Percentiles rank a stretch among this genome's conserved stretches.
Evolutionary conservation across 2,329 filamentous ascomycete genomes (phyloP).

Genomic region (Monilinia vaccinii-corymbosi): DNA sequence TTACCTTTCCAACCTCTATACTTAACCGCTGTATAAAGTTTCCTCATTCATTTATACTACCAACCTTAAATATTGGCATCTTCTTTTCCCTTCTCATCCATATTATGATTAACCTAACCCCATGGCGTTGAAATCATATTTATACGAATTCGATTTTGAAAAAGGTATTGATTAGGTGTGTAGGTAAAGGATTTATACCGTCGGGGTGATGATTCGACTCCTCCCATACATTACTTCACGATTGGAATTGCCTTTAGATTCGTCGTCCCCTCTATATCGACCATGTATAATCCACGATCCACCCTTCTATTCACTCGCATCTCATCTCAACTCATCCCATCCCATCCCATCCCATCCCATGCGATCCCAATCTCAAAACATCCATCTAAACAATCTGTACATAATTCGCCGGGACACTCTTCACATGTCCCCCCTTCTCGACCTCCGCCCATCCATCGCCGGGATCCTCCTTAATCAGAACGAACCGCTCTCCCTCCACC

Average conservation of each 20-base stretch:
- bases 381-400: slow-evolving; percentile 45
- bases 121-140: no score
- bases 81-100: no score
- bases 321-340: neutral
- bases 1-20: no score
- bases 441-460: slow-evolving; percentile 98
- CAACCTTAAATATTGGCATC: no score
- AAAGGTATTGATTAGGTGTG: no score
- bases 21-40: no score
- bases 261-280: neutral
- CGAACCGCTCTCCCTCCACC: slow-evolving; percentile 82
- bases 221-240: neutral
- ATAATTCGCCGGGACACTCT: slow-evolving; percentile 91
- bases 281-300: neutral
- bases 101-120: no score
- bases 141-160: no score
- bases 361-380: neutral
- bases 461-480: slow-evolving; percentile 76
- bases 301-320: neutral
- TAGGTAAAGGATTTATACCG: neutral
- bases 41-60: no score
- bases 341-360: neutral
- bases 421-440: slow-evolving; percentile 77
- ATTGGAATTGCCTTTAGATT: no score
- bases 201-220: neutral